Conservation (phyloP, 75 land plant genomes). For the Selaginella tamariscina region DNA sequence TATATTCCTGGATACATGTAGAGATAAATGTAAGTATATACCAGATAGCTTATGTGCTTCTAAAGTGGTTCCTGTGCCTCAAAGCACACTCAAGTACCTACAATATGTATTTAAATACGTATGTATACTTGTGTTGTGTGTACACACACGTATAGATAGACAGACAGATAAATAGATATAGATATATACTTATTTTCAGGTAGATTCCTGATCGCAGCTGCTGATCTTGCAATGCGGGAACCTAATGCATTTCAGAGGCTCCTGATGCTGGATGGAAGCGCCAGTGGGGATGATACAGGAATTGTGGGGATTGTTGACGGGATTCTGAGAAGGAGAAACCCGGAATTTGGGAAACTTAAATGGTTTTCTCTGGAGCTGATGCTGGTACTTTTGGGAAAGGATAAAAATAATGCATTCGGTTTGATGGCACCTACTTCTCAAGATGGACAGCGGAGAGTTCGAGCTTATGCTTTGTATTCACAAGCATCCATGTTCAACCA, state of each 20-base stretch:
- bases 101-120: no score
- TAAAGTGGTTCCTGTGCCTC: no score
- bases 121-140: no score
- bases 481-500: slow-evolving; percentile 82
- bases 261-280: slow-evolving; percentile 42
- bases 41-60: no score
- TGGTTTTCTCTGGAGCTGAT: slow-evolving; percentile 35
- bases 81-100: no score
- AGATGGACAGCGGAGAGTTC: slow-evolving; percentile 33
- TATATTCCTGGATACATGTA: no score
- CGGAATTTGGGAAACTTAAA: background rate
- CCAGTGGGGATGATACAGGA: background rate
- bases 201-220: slow-evolving; percentile 55
- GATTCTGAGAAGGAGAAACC: background rate
- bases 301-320: background rate
- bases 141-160: no score
- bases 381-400: slow-evolving; percentile 49
- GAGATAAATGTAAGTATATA: no score
- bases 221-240: slow-evolving; percentile 26
- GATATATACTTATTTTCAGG: no score
- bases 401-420: slow-evolving; percentile 65
- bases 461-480: slow-evolving; percentile 73
- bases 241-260: slow-evolving; percentile 31
- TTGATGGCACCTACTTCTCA: slow-evolving; percentile 46
- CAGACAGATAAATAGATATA: no score